Base-by-base conservation (phyloP, 192 early-diverging fungal species). In the Gaertneriomyces sp. region DNA sequence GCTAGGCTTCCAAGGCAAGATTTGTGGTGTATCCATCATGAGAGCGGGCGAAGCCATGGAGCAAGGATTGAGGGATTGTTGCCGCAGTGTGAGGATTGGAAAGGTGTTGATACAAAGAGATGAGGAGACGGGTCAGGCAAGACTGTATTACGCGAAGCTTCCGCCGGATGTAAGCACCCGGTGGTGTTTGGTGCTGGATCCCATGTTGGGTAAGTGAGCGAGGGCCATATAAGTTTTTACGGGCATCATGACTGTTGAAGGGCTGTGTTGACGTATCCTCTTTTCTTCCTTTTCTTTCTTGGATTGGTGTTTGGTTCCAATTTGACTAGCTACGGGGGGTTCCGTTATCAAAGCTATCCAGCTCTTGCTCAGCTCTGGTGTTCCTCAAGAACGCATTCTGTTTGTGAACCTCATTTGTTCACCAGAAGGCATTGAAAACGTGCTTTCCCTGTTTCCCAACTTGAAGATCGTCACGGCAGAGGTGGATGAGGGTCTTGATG, bases 21-120 rank as follows among this genome's bases (percentile, higher is more conserved):
- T 95, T 70, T 95, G 93, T 76, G 93, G 93, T 38, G 90, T 95
- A 5, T 93, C 92, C 11, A 97, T 97, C 59, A 95, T 97, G 93
- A 80, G 92, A 25, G 94, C 94, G n/a, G 94, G 94, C 66, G 94
- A 97, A 74, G 85, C 91, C n/a, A 84, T 91, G 88, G 90, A 91
- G 75, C 86, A 92, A 62, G 91, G 89, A 0, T 76, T 90, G 56
- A 81, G 89, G 50, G 90, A 94, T 45, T 90, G 89, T 69, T 94
- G 91, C 73, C 81, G 84, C 61, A 90, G 89, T 73, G 91, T 93
- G 8, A 79, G 94, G 41, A 97, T 97, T 47, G 94, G 94, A 53
- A 97, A 97, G 79, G 93, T 97, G 41, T 67, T 97, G 53, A 97
- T 97, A 64, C 94, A 97, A 74, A 83, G 94, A 61, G 91, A 97